phyloP scores from a whole-genome alignment of 148 eudicot genomes.

The Salicornia ramosissima region DNA sequence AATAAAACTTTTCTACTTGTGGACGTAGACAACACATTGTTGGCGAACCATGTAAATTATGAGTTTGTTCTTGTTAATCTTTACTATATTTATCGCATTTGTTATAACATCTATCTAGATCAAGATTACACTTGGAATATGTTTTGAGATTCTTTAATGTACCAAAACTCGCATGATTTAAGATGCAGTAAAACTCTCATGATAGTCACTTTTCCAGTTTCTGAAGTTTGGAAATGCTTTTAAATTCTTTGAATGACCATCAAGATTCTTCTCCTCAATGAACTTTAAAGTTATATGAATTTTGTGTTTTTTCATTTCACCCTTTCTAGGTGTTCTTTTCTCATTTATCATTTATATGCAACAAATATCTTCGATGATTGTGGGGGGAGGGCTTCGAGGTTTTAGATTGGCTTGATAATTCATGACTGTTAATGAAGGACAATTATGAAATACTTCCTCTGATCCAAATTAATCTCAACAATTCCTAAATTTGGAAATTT shows the following conservation, averaged over 20 bases:
- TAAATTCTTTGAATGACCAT: neutral
- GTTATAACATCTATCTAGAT: neutral
- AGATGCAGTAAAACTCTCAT: neutral
- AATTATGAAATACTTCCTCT: neutral
- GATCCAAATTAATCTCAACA: too few relatives aligned
- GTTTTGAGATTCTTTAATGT: neutral
- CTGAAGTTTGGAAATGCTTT: neutral
- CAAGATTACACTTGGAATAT: neutral
- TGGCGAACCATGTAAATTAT: too few relatives aligned
- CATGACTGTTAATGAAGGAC: neutral
- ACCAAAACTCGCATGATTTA: neutral
- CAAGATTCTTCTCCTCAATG: neutral
- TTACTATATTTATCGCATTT: neutral
- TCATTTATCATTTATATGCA: neutral
- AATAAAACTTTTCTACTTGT: too few relatives aligned
- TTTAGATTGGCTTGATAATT: neutral
- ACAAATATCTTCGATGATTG: neutral
- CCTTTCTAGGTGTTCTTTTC: neutral
- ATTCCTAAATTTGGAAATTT: too few relatives aligned
- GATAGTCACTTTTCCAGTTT: neutral
- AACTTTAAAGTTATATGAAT: too few relatives aligned
- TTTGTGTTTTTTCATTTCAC: too few relatives aligned
- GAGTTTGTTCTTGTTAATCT: too few relatives aligned
- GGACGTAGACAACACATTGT: too few relatives aligned
- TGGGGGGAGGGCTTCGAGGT: neutral